phyloP scores from a whole-genome alignment of 176 grass and related monocot species.

The Ananas comosus region DNA sequence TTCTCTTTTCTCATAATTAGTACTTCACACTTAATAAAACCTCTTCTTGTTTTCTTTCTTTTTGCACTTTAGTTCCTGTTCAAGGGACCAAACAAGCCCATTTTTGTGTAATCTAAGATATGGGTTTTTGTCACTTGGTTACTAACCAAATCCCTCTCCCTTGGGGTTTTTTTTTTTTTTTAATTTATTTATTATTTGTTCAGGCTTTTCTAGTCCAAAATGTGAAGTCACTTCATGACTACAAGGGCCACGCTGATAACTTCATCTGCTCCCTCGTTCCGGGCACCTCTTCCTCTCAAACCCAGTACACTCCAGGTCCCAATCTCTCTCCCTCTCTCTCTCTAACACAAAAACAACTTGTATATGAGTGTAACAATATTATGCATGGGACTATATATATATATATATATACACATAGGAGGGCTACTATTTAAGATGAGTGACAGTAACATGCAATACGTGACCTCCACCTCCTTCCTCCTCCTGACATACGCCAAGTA shows the following conservation, averaged over 20 bases:
- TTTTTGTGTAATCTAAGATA: constrained; percentile 6
- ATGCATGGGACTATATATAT: background rate
- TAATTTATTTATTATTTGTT: background rate
- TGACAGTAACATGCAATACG: constrained; percentile 96
- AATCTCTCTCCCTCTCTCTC: background rate
- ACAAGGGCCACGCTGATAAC: constrained; percentile 78
- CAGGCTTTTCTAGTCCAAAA: constrained; percentile 81
- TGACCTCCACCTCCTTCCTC: constrained; percentile 85
- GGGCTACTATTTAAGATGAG: constrained; percentile 75
- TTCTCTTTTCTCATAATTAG: too few relatives aligned
- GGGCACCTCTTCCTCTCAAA: constrained; percentile 42
- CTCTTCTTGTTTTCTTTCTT: background rate
- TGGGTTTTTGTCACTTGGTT: constrained; percentile 1
- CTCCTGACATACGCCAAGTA: constrained; percentile 96
- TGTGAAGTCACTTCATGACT: constrained; percentile 45
- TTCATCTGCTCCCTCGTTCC: constrained; percentile 92
- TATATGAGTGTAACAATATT: background rate
- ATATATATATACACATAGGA: constrained; percentile 10
- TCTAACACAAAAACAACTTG: background rate
- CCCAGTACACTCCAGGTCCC: constrained; percentile 46
- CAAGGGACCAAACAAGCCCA: background rate
- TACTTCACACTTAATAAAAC: too few relatives aligned
- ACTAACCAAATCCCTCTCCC: too few relatives aligned
- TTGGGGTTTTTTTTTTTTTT: too few relatives aligned
- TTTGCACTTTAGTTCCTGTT: background rate